Percentiles rank a stretch among this genome's conserved stretches.
Evolutionary conservation across 345 rosid species (phyloP).

Genomic region (Aquilaria malaccensis): DNA sequence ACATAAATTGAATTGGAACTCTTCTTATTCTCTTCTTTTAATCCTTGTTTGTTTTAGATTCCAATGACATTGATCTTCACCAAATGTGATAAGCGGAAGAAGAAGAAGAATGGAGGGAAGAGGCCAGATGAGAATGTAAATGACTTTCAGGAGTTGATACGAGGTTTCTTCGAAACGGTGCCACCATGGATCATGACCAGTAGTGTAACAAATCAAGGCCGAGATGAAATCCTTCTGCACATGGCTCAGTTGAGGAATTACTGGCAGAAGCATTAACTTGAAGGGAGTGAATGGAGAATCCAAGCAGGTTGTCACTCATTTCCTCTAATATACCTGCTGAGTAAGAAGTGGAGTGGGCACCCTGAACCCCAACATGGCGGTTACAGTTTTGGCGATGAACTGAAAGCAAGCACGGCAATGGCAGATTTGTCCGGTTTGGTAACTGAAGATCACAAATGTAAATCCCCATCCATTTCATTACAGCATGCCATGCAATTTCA

Average conservation of each 20-base stretch:
- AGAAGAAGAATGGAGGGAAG: conserved; percentile 87
- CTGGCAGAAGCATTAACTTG: conserved; percentile 73
- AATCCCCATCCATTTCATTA: no score
- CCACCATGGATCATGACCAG: conserved; percentile 99
- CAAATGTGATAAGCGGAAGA: conserved; percentile 95
- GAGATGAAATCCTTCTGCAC: conserved; percentile 92
- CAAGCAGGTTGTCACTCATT: neutral
- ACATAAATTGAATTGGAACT: neutral
- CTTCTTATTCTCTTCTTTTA: neutral
- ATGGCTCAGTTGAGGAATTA: conserved; percentile 93
- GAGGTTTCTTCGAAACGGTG: conserved; percentile 62
- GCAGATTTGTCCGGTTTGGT: no score
- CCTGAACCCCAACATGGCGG: neutral
- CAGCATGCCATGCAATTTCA: no score
- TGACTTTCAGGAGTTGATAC: conserved; percentile 73
- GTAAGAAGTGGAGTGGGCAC: neutral
- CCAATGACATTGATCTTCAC: conserved; percentile 96
- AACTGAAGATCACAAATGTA: neutral
- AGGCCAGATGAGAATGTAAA: conserved; percentile 74
- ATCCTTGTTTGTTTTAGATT: conserved; percentile 31
- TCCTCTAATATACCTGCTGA: neutral
- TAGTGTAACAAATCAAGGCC: conserved; percentile 91
- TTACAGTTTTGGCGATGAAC: no score
- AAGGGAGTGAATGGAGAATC: neutral
- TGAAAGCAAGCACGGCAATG: no score